Base-by-base conservation (phyloP, 495 filamentous ascomycete species). In the Hypoxylon fuscum region DNA sequence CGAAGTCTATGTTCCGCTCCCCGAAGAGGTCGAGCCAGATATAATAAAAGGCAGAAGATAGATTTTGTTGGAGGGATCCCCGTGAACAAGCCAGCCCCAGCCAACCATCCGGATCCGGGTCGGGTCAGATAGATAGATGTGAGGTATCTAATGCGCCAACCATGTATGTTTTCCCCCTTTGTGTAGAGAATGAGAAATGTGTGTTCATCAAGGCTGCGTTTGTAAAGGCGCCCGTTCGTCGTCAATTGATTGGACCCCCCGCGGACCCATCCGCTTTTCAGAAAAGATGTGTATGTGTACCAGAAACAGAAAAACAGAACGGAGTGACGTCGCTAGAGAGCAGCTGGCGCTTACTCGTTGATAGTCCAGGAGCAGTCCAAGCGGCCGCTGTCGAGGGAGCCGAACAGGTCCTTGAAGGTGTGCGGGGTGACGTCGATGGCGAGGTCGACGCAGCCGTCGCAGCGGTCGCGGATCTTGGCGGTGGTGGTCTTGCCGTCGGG, bases 381-480 rank as follows among this genome's bases (percentile, higher is more conserved):
- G 34, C 79, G 74, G 27, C 79, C 79, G 20, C 27, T 71, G 9
- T 51, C 66, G 5, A 77, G 61, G 14, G 66, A 54, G 17, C 71
- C 75, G 59, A 80, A 79, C 10, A 85, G 67, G 9, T 73, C 67
- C 0, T 27, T 2, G 59, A 84, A 85, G 25, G 75, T 72, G 40
- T 73, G 67, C 62, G 76, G 62, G 37, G 81, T 78, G 38, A 79
- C 78, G 47, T 85, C 83, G 31, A 85, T 78, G 49, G 74, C 69
- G 46, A 60, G 59, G 14, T 32, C 54, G 0, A 40, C 57, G 68
- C 90, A 93, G 68, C 88, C 88, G 71, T 83, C 83, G 79, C 90
- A 94, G 77, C 90, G 89, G 81, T 94, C 90, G 35, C 84, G 84
- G 43, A 91, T 83, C 10, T 50, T 79, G 32, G 83, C 89, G 3